phyloP scores from a whole-genome alignment of 768 basidiomycete species.

The Pholiota molesta region DNA sequence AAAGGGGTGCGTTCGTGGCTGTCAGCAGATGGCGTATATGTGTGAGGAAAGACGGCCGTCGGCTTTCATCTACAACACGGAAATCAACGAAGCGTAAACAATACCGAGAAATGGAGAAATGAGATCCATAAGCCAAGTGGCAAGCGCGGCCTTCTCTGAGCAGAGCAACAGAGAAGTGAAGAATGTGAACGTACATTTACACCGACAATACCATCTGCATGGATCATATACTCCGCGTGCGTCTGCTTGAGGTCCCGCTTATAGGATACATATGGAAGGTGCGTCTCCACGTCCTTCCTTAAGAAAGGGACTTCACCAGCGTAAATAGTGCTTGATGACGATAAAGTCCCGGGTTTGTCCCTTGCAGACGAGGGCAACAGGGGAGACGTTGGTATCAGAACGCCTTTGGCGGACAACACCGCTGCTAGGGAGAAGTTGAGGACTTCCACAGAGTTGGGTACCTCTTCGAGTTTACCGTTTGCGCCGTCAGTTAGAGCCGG shows the following conservation, averaged over 20 bases:
- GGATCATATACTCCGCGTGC: neutral
- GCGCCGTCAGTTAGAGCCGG: neutral
- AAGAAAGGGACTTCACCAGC: neutral
- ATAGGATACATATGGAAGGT: neutral
- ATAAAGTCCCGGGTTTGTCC: neutral
- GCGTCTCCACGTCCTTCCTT: neutral
- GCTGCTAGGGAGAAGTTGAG: neutral
- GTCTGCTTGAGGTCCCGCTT: neutral
- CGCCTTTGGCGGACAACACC: neutral
- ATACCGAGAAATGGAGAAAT: too few species aligned
- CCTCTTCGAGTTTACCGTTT: neutral
- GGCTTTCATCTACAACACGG: too few species aligned
- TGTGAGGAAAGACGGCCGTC: too few species aligned
- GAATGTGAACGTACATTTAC: neutral
- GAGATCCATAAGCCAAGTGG: too few species aligned
- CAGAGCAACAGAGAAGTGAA: too few species aligned
- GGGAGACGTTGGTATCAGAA: neutral
- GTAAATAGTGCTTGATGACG: neutral
- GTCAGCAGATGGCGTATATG: too few species aligned
- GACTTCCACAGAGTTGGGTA: neutral
- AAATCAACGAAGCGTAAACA: too few species aligned
- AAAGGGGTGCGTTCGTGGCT: too few species aligned
- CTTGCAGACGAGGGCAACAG: neutral
- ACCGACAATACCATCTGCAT: neutral
- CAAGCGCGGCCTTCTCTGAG: too few species aligned